Evolutionary conservation across 2,329 filamentous ascomycete genomes (phyloP), one percentile per base, ranked within the genome.

Genomic region (Beauveria scarabaeidicola): DNA sequence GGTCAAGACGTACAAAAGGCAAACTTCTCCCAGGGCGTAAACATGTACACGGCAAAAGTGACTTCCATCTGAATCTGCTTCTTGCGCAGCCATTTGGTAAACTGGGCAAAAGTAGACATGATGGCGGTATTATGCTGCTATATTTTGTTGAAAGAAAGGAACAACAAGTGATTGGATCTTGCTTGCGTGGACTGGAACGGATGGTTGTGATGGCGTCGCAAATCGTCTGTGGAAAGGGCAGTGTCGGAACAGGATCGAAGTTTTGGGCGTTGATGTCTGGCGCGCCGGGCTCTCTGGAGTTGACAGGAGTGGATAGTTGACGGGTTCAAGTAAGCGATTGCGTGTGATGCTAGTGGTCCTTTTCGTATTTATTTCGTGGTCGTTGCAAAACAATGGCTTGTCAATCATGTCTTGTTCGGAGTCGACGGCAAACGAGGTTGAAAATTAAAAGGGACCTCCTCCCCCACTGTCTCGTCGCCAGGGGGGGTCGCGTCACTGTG

Each of bases 11-110:
- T 82, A 97, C 94, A 97, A 77, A 97, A 96, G 68, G 96, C 87
- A 75, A 96, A 93, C 74, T 96, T 96, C 79, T 99, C 94, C 56
- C 89, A 91, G 1, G 91, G 89, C 41, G 92, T 97, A 68, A 97
- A 88, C 89, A 99, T 97, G 81, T 99, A 97, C 27, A 97, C 83
- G 62, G 89, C 88, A 75, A 95, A 94, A 13, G 93, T 97, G 73
- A 97, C 93, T 78, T 99, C 94, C 72, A 97, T 91, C 79, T 97
- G 94, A 80, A 97, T 97, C 73, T 92, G 87, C 82, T 99, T 99
- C 74, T 92, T 84, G 75, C 91, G 87, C 66, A 97, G 81, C 91
- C 92, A 97, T 73, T 87, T 86, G 65, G 90, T 83, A 68, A 95
- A 80, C 50, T 75, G 72, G 64, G 79, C 75, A 66, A 81, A 67